Evolutionary conservation across 2,329 filamentous ascomycete species (phyloP), one percentile per base, ranked within the genome.

Genomic region (Penicillium sp.): DNA sequence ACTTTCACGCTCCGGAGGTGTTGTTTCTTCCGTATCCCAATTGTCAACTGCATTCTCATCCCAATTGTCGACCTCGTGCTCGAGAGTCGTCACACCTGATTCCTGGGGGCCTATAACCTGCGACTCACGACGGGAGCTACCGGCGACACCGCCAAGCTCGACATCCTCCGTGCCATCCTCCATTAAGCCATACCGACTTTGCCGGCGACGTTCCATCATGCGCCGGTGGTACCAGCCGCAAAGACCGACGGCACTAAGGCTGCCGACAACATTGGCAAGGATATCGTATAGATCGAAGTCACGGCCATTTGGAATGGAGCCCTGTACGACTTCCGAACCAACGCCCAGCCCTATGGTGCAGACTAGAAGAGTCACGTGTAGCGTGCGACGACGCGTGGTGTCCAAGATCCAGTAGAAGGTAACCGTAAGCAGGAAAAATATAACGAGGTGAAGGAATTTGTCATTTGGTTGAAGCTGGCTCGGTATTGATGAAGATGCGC

Each of bases 381-480:
- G 76, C 16, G 84, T 86, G 59, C 92, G 88, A 43, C 92, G 85
- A 55, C 93, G 88, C 55, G 84, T 87, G 44, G 90, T 95, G 69
- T 99, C 93, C 62, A 96, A 74, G 66, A 96, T 88, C 90, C 93
- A 99, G 81, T 99, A 99, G 79, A 97, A 97, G 60, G 81, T 67
- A 36, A 79, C 61, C 13, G 92, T 95, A 45, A 99, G 80, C 58
- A 89, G 67, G 78, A 97, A 95, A 77, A 99, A 97, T 62, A 88
- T 91, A 50, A 90, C 54, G 61, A 88, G 79, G 72, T 97, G 93
- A 25, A 97, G 80, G 64, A 87, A 76, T 72, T 99, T 97, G 79
- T 96, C 91, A 76, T 95, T 90, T 67, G 92, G 80, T 63, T 76
- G 72, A 14, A 81, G 76, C 18, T 66, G 75, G 67, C 67, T 73